Evolutionary conservation across 108 stramenopile genomes (phyloP), one percentile per base, ranked within the genome.

Genomic region (Tribonema minus): DNA sequence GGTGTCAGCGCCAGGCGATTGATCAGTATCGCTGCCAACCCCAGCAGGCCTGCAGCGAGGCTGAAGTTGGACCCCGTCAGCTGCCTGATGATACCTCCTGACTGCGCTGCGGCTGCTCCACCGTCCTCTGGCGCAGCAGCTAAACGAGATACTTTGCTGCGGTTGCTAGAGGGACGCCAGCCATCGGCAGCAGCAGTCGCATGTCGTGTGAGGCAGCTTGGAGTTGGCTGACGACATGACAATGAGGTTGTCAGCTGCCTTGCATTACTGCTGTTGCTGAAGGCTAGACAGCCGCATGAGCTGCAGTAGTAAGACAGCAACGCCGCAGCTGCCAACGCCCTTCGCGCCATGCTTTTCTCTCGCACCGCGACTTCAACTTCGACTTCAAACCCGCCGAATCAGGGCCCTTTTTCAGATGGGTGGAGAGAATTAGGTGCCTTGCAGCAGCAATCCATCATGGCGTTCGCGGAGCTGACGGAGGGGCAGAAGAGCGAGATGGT

Each of bases 401-500:
- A n/a, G n/a, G n/a, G n/a, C n/a, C n/a, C n/a, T n/a, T n/a, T n/a
- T n/a, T n/a, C n/a, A n/a, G n/a, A n/a, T n/a, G n/a, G n/a, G n/a
- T 62, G 61, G 4, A 62, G 7, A 62, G 20, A 4, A 28, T 62
- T 12, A 54, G 46, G 15, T 54, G 15, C 46, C 46, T 54, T 20
- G 20, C 15, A 9, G 46, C 46, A 54, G 46, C 46, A n/a, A n/a
- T n/a, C 41, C 39, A 73, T 58, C 67, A 82, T 82, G 82, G 70
- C 73, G 40, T 54, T 82, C 70, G 59, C 82, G 26, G 82, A 82
- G 61, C 82, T 82, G 27, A 40, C 72, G 20, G 66, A 54, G 20
- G 30, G 23, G 65, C 74, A 75, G 46, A 82, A 82, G 68, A 59
- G 46, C 27, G 82, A 82, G 46, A 60, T 82, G 67, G 73, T 82